A percentile compares a stretch with the other conserved stretches of the same genome.
Evolutionary conservation across 164 flowering plant genomes (phyloP).

Genomic region (Nymphaea colorata): DNA sequence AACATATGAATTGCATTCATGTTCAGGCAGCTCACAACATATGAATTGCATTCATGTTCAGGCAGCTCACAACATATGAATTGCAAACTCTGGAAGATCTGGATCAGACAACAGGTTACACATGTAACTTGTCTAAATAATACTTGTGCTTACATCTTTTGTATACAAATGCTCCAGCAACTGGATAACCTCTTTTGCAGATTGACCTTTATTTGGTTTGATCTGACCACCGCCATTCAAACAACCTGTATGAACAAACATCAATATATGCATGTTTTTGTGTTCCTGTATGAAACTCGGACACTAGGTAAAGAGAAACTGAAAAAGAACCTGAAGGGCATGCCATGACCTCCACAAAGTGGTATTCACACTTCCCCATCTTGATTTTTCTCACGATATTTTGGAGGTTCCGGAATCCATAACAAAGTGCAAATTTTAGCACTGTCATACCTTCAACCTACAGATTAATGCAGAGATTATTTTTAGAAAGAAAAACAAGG

Average conservation of each 20-base stretch:
- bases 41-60: background rate
- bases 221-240: constrained; percentile 98
- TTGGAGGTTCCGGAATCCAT: constrained; percentile 92
- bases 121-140: background rate
- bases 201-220: constrained; percentile 71
- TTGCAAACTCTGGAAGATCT: too few relatives aligned
- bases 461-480: background rate
- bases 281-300: too few relatives aligned
- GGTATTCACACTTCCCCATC: constrained; percentile 74
- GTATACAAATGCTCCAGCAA: constrained; percentile 47
- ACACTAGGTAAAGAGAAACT: too few relatives aligned
- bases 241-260: constrained; percentile 51
- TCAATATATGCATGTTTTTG: background rate
- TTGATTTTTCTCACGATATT: constrained; percentile 77
- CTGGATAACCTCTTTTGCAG: constrained; percentile 66
- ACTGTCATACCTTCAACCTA: constrained; percentile 73
- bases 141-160: constrained; percentile 47
- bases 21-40: background rate
- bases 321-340: constrained; percentile 84
- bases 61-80: background rate
- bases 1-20: background rate
- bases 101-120: background rate
- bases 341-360: constrained; percentile 95
- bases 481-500: too few relatives aligned
- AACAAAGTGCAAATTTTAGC: constrained; percentile 89